phyloP scores from a whole-genome alignment of 352 stramenopile species.

The Globisporangium uncinulatum region DNA sequence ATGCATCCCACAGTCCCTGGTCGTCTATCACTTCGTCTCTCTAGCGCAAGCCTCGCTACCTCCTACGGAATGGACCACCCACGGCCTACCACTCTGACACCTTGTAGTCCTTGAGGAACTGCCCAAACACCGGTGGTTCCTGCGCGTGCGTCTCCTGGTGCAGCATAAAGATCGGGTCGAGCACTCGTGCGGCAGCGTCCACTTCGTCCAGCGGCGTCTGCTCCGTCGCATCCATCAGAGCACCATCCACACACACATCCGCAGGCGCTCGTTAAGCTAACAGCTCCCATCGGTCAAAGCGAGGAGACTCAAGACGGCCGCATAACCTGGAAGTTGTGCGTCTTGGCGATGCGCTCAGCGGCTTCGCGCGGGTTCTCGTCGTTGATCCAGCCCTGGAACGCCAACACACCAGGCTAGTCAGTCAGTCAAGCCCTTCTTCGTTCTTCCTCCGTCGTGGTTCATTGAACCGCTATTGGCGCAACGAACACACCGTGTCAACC shows the following conservation, averaged over 20 bases:
- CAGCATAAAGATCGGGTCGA: conserved; percentile 91
- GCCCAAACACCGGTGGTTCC: conserved; percentile 35
- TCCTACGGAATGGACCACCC: too few species aligned
- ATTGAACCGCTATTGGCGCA: too few species aligned
- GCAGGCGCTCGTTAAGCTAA: background rate
- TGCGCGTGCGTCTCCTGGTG: conserved; percentile 37
- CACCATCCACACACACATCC: background rate
- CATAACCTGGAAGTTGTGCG: conserved; percentile 89
- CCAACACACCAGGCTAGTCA: background rate
- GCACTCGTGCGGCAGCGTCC: conserved; percentile 90
- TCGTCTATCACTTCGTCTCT: background rate
- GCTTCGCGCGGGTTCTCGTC: conserved; percentile 94
- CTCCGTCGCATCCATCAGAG: background rate
- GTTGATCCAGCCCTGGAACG: conserved; percentile 91
- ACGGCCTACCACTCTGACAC: conserved; percentile 57
- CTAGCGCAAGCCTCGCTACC: too few species aligned
- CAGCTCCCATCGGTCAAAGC: background rate
- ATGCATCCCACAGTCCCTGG: too few species aligned
- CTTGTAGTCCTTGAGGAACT: conserved; percentile 78
- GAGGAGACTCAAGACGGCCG: background rate
- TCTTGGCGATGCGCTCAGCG: conserved; percentile 84
- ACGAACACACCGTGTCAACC: conserved; percentile 85
- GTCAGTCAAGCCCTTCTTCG: too few species aligned
- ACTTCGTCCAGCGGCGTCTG: conserved; percentile 95
- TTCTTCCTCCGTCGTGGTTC: too few species aligned